phyloP scores from a whole-genome alignment of 2,329 filamentous ascomycete genomes.

The Aspergillus sp. region DNA sequence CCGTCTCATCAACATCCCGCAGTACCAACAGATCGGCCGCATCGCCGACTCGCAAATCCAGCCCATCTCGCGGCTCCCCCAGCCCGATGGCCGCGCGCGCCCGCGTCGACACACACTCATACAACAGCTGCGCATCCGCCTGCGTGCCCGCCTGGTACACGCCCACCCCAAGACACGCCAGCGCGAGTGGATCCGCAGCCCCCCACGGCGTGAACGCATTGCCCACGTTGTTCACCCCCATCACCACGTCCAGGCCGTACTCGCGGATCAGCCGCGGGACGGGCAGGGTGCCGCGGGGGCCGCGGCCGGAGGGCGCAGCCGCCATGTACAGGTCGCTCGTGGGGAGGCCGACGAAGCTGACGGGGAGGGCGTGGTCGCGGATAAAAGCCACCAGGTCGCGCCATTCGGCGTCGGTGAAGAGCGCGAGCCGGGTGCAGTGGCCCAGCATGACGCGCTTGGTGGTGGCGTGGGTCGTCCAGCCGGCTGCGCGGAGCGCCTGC shows the following conservation, averaged over 20 bases:
- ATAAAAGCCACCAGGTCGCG: conserved; percentile 49
- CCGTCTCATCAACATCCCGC: conserved; percentile 31
- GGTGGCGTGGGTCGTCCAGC: conserved; percentile 49
- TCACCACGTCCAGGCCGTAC: conserved; percentile 57
- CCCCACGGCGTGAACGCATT: conserved; percentile 74
- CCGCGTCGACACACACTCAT: conserved; percentile 51
- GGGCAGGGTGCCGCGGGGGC: conserved; percentile 61
- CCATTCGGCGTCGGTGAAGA: conserved; percentile 55
- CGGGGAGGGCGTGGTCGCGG: conserved; percentile 49
- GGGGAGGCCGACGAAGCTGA: conserved; percentile 68
- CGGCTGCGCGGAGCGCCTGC: conserved; percentile 46
- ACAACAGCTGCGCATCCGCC: conserved; percentile 58
- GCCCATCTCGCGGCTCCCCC: neutral
- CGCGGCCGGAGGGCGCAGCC: conserved; percentile 40
- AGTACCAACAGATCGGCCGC: conserved; percentile 24
- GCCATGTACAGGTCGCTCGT: conserved; percentile 75
- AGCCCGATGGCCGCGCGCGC: conserved; percentile 39
- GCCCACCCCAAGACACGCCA: conserved; percentile 64
- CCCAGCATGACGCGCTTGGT: conserved; percentile 59
- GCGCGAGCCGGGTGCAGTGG: conserved; percentile 66
- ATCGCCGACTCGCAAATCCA: conserved; percentile 12
- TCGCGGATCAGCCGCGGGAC: conserved; percentile 60
- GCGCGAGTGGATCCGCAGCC: conserved; percentile 61
- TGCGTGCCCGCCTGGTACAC: conserved; percentile 67
- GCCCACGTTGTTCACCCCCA: conserved; percentile 70